Conservation (phyloP, 2,329 filamentous ascomycete species). For the Clonostachys chloroleuca region DNA sequence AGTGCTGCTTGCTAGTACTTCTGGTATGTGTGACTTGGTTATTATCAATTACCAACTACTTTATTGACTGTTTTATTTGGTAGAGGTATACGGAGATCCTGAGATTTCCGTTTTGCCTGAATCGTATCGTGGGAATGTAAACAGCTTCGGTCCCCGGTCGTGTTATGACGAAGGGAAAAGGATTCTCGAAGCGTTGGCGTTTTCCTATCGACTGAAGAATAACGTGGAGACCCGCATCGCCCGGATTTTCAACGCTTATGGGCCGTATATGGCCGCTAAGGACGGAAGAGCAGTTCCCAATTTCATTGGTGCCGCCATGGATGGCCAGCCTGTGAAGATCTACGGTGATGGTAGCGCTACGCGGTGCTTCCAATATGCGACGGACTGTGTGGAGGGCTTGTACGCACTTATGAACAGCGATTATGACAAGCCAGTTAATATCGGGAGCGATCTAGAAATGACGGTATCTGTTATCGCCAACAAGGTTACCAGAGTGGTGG, state of each 20-base stretch:
- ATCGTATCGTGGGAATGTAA: constrained; percentile 31
- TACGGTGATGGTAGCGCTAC: constrained; percentile 6
- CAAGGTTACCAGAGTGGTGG: constrained; percentile 3
- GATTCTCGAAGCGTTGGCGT: constrained; percentile 27
- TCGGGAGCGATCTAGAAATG: constrained; percentile 6
- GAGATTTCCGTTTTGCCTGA: constrained; percentile 6
- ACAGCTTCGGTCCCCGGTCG: constrained; percentile 29
- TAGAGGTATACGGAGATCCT: constrained; percentile 6
- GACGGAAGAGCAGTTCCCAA: constrained; percentile 7
- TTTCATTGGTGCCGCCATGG: constrained; percentile 6
- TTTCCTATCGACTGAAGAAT: constrained; percentile 12
- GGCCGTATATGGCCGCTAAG: constrained; percentile 4
- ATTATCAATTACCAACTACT: background rate
- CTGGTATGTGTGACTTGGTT: constrained; percentile 1
- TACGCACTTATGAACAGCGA: constrained; percentile 4
- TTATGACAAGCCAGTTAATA: constrained; percentile 4
- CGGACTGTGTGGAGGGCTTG: constrained; percentile 4
- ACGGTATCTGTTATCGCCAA: constrained; percentile 4
- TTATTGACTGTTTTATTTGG: too few species aligned
- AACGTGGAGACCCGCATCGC: constrained; percentile 12
- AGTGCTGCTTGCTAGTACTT: constrained; percentile 6
- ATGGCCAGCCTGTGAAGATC: constrained; percentile 2
- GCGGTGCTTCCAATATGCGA: constrained; percentile 6
- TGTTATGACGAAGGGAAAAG: constrained; percentile 37
- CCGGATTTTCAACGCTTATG: constrained; percentile 8